Percentiles rank a stretch among this genome's conserved stretches.
Conservation (phyloP, 2,329 filamentous ascomycete genomes). For the Neocatenulostroma microsporum region DNA sequence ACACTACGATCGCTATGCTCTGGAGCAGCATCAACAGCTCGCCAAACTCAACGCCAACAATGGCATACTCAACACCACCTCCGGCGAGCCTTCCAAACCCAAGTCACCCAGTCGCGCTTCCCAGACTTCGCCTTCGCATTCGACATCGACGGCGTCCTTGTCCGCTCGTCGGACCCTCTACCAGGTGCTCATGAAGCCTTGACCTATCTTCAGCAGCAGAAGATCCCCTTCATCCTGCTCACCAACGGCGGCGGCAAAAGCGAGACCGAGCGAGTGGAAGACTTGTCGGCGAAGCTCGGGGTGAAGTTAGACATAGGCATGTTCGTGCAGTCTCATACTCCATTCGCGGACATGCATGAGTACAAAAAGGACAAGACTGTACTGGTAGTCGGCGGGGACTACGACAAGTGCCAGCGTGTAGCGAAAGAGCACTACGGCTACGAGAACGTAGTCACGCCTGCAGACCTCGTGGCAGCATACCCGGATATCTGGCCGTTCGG, state of each 20-base stretch:
- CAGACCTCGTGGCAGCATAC: constrained; percentile 68
- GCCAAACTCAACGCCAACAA: too few relatives aligned
- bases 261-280: constrained; percentile 65
- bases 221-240: constrained; percentile 85
- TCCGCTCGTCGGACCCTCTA: constrained; percentile 71
- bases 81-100: constrained; percentile 14
- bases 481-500: constrained; percentile 80
- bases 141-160: constrained; percentile 83
- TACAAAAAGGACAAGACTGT: constrained; percentile 49
- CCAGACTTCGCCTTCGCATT: constrained; percentile 50
- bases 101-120: constrained; percentile 9
- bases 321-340: constrained; percentile 87
- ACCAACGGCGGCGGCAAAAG: constrained; percentile 91
- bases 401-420: constrained; percentile 57
- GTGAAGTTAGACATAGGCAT: constrained; percentile 58
- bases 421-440: constrained; percentile 54
- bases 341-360: constrained; percentile 64
- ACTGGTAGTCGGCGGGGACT: constrained; percentile 42
- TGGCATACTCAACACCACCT: too few relatives aligned
- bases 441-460: constrained; percentile 68
- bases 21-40: too few relatives aligned
- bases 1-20: too few relatives aligned
- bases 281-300: constrained; percentile 59
- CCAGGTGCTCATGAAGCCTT: constrained; percentile 70
- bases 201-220: constrained; percentile 60